Percentiles rank a stretch among this genome's conserved stretches.
Evolutionary conservation across 371 early-diverging fungal species (phyloP).

Genomic region (Haplosporangium sp.): DNA sequence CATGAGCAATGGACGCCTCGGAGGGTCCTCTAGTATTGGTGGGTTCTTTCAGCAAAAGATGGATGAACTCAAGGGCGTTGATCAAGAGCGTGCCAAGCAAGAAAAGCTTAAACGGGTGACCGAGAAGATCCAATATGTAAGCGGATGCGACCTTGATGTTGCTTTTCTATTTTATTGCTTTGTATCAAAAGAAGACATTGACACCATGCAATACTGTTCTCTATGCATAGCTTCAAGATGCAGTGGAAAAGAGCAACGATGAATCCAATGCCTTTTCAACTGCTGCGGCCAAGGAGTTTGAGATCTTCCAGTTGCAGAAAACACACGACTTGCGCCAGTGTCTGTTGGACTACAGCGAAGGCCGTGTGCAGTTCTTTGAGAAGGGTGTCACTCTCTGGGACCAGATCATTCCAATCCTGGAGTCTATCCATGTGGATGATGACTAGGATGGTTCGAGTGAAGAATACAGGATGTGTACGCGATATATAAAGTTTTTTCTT

Average conservation of each 20-base stretch:
- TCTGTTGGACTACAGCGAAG: constrained; percentile 75
- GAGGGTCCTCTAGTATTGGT: constrained; percentile 63
- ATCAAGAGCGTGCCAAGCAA: constrained; percentile 83
- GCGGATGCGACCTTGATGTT: background rate
- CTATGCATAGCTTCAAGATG: constrained; percentile 76
- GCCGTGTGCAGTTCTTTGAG: constrained; percentile 84
- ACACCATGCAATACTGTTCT: too few species aligned
- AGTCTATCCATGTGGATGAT: constrained; percentile 53
- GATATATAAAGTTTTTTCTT: too few species aligned
- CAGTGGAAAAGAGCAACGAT: constrained; percentile 77
- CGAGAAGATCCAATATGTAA: constrained; percentile 80
- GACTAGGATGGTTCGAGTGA: constrained; percentile 7
- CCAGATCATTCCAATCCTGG: constrained; percentile 71
- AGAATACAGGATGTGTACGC: too few species aligned
- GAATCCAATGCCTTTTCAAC: constrained; percentile 81
- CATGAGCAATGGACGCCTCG: constrained; percentile 63
- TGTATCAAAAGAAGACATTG: too few species aligned
- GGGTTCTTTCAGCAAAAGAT: constrained; percentile 89
- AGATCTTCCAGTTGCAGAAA: constrained; percentile 80
- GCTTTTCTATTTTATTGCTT: background rate
- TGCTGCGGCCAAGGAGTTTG: constrained; percentile 84
- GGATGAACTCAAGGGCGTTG: constrained; percentile 91
- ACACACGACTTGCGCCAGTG: constrained; percentile 83
- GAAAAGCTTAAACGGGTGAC: constrained; percentile 80
- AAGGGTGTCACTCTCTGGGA: constrained; percentile 78